These are phyloP conservation scores for Saccharomycopsis malanga DNA, from an alignment of 805 yeast genomes.

Conservation along the genomic window DNA sequence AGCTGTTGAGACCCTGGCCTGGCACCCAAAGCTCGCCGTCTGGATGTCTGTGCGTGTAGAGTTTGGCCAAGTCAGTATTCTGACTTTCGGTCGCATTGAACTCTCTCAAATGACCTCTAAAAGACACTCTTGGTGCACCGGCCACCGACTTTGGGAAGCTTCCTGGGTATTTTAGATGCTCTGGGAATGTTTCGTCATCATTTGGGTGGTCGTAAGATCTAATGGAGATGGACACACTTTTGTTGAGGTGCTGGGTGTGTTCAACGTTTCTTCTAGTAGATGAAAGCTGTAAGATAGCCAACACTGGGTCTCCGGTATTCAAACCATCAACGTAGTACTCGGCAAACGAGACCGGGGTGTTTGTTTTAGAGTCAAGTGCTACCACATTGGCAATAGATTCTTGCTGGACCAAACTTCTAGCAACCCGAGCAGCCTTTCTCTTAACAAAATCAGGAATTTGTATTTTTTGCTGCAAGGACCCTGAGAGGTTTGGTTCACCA, in stretches of 20 bases:
- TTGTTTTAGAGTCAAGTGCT: slow-evolving; percentile 38
- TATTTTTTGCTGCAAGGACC: not conserved
- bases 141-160: slow-evolving; percentile 49
- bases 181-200: too few relatives aligned
- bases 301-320: slow-evolving; percentile 15
- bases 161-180: slow-evolving; percentile 52
- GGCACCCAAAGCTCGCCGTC: slow-evolving; percentile 74
- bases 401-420: slow-evolving; percentile 51
- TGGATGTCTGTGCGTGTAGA: slow-evolving; percentile 57
- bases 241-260: slow-evolving; percentile 48
- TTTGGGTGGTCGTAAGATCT: slow-evolving; percentile 60
- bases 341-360: slow-evolving; percentile 55
- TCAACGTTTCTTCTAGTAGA: too few relatives aligned
- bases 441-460: not conserved
- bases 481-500: not conserved
- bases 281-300: slow-evolving; percentile 52
- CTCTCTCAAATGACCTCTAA: slow-evolving; percentile 42
- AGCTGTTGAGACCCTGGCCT: slow-evolving; percentile 46
- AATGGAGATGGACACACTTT: slow-evolving; percentile 47
- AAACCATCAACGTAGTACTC: slow-evolving; percentile 19
- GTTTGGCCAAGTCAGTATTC: slow-evolving; percentile 31
- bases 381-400: slow-evolving; percentile 55
- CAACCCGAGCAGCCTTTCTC: slow-evolving; percentile 48
- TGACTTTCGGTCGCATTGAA: slow-evolving; percentile 35
- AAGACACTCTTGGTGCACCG: slow-evolving; percentile 59